Evolutionary conservation across 225 moss, liverwort and hornwort species (phyloP), one percentile per base, ranked within the genome.

Genomic region (Sphagnum contortum): DNA sequence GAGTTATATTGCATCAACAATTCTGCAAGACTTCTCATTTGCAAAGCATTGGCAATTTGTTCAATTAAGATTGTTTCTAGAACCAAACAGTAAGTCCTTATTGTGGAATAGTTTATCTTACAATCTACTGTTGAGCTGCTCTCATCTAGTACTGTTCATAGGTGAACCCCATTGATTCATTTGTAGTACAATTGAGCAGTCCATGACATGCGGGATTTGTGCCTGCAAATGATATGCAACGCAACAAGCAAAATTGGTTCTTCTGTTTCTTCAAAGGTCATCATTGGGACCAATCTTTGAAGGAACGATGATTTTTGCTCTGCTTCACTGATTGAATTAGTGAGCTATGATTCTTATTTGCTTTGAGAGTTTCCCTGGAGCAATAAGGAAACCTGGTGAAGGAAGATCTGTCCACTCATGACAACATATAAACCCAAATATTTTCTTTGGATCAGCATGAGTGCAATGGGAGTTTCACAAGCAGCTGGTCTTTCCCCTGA

Each of bases 371-470:
- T 11, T 51, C 12, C 49, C 52, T 5, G 50, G 8, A 2, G 13
- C 44, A 49, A 5, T 13, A 3, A 9, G 13, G 29, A 49, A 12
- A 29, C 4, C 4, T 52, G 29, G 10, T 0, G 5, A 51, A 53
- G 50, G n/a, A 6, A 45, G 50, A 45, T 8, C 10, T 48, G 4
- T 8, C 50, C 63, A n/a, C 13, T 45, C 48, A 47, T 45, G 12
- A 29, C 29, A 29, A 29, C 29, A 29, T 29, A 29, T 29, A 29
- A 29, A 29, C 29, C 29, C 53, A 68, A 65, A 79, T 74, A 74
- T 79, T 9, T 87, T 92, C 67, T 89, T 92, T 58, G 83, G 29
- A 78, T 92, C 73, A 53, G 89, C 12, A 71, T 92, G 73, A 87
- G 87, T 70, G 74, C 85, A 47, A 0, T 81, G 8, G 81, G 85